phyloP scores from a whole-genome alignment of 2,329 filamentous ascomycete genomes.

The Fusarium azukiicola region DNA sequence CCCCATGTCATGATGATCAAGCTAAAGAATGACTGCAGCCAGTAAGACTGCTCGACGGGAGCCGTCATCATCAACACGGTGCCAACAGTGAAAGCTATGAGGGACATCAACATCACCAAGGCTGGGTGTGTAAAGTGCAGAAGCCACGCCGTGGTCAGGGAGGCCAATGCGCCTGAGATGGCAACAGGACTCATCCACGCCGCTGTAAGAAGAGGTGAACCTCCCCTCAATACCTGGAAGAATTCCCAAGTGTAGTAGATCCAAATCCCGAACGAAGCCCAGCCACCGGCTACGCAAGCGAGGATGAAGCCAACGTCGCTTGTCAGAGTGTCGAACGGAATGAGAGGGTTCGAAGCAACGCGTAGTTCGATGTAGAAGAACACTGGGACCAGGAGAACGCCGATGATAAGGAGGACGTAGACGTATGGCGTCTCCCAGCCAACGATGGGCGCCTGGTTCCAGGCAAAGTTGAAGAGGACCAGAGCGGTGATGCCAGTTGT shows the following conservation, averaged over 20 bases:
- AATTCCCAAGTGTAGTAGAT: constrained; percentile 74
- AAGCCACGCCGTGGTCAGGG: constrained; percentile 67
- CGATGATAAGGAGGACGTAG: constrained; percentile 78
- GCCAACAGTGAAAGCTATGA: constrained; percentile 68
- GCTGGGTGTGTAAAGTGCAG: constrained; percentile 59
- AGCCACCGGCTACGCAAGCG: constrained; percentile 74
- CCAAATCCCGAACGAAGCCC: constrained; percentile 77
- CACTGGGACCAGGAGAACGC: constrained; percentile 72
- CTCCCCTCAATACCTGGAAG: constrained; percentile 67
- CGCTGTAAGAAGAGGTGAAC: constrained; percentile 66
- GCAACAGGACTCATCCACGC: constrained; percentile 70
- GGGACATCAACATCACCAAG: constrained; percentile 68
- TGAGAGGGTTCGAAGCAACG: constrained; percentile 71
- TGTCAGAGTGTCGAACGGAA: constrained; percentile 75
- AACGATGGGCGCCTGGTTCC: constrained; percentile 81
- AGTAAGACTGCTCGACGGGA: constrained; percentile 79
- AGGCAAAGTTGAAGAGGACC: constrained; percentile 83
- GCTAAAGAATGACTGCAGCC: constrained; percentile 81
- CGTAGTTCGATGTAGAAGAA: constrained; percentile 80
- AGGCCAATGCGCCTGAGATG: constrained; percentile 67
- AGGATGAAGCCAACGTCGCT: constrained; percentile 76
- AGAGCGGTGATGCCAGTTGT: constrained; percentile 74
- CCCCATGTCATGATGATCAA: constrained; percentile 80
- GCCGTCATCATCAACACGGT: constrained; percentile 68
- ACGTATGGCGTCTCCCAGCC: constrained; percentile 79